Conservation (phyloP, 2,329 filamentous ascomycete genomes). For the Coniochaeta prunicola region DNA sequence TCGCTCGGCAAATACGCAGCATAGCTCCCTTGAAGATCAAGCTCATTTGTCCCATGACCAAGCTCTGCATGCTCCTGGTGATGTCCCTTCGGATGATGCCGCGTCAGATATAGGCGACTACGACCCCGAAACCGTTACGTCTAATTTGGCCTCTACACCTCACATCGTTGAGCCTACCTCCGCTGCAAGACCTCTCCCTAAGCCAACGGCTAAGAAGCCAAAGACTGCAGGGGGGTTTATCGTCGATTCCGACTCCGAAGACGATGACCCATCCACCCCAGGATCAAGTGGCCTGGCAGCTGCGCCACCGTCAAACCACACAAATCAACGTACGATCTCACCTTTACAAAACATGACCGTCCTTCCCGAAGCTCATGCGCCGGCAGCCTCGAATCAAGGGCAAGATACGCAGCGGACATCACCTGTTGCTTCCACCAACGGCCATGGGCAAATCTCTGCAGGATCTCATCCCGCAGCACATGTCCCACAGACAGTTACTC, state of each 20-base stretch:
- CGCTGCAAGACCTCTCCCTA: conserved; percentile 23
- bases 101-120: conserved; percentile 46
- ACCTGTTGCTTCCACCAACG: conserved; percentile 17
- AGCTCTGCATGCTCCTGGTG: conserved; percentile 40
- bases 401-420: conserved; percentile 4
- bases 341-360: conserved; percentile 13
- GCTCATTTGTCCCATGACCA: conserved; percentile 34
- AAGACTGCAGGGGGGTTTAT: conserved; percentile 54
- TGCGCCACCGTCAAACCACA: conserved; percentile 7
- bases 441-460: conserved; percentile 13
- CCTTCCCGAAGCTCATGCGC: conserved; percentile 19
- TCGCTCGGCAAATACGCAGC: conserved; percentile 40
- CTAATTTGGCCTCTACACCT: conserved; percentile 21
- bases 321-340: conserved; percentile 7
- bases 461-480: conserved; percentile 9
- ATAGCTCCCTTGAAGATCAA: conserved; percentile 49
- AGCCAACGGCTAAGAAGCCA: conserved; percentile 44
- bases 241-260: conserved; percentile 53
- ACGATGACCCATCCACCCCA: conserved; percentile 24
- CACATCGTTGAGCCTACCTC: conserved; percentile 20
- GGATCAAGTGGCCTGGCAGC: conserved; percentile 13
- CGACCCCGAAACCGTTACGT: conserved; percentile 47
- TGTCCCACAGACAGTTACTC: conserved; percentile 33
- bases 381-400: conserved; percentile 21
- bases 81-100: conserved; percentile 36